These are phyloP conservation scores for Alternaria metachromatica DNA, from an alignment of 2,329 filamentous ascomycete species.

Conservation along the genomic window DNA sequence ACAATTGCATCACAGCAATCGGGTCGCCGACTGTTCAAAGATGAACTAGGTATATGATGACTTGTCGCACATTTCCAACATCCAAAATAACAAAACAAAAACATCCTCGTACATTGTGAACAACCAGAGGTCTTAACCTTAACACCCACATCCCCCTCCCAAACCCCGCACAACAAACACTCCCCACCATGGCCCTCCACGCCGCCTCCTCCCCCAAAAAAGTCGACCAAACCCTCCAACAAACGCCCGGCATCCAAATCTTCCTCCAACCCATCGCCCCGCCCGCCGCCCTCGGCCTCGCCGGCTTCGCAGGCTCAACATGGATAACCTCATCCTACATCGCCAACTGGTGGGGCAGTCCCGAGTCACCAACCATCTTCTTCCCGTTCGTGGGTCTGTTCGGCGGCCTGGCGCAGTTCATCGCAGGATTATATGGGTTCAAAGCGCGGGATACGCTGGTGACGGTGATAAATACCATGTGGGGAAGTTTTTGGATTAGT, in stretches of 20 bases:
- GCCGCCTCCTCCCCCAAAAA: not conserved
- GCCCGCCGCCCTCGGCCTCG: constrained; percentile 1
- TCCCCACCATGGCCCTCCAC: not conserved
- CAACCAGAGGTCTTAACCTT: too few species aligned
- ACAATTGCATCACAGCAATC: not conserved
- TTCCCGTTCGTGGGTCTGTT: not conserved
- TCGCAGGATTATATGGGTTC: not conserved
- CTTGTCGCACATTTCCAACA: too few species aligned
- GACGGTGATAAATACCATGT: not conserved
- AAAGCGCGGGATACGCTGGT: not conserved
- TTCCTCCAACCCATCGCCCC: not conserved
- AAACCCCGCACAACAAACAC: too few species aligned
- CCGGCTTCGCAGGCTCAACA: not conserved
- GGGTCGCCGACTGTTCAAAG: not conserved
- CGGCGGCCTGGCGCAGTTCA: not conserved
- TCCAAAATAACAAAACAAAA: too few species aligned
- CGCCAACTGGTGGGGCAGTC: not conserved
- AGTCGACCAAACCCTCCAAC: not conserved
- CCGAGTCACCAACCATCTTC: not conserved
- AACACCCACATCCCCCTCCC: too few species aligned
- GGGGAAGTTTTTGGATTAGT: not conserved
- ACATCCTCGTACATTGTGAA: too few species aligned
- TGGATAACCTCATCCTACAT: constrained; percentile 1
- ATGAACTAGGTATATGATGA: too few species aligned
- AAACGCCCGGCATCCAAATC: constrained; percentile 2